Conservation (phyloP, 441 rosid species). For the Populus hybrid region DNA sequence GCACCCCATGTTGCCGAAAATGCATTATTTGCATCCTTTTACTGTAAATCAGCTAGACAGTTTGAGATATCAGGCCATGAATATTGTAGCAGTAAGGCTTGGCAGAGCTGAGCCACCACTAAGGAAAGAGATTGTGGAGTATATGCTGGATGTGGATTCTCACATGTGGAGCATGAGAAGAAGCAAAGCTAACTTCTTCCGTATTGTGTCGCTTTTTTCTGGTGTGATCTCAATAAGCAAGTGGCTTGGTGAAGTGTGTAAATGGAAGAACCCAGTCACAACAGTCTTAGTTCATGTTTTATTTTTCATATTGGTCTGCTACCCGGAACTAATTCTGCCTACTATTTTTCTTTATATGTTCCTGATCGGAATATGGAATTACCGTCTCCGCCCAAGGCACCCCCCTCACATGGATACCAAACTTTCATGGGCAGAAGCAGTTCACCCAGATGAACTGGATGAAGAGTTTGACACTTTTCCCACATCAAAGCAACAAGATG, state of each 20-base stretch:
- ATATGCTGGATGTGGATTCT: conserved; percentile 87
- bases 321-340: conserved; percentile 82
- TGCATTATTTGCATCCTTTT: conserved; percentile 90
- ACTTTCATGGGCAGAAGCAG: conserved; percentile 80
- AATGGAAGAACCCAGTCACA: conserved; percentile 85
- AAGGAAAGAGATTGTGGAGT: conserved; percentile 87
- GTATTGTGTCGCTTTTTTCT: conserved; percentile 63
- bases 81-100: conserved; percentile 74
- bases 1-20: conserved; percentile 79
- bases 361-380: conserved; percentile 85
- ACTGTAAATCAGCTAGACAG: conserved; percentile 81
- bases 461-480: conserved; percentile 94
- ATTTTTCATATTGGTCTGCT: conserved; percentile 63
- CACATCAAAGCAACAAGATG: conserved; percentile 56
- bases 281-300: conserved; percentile 69
- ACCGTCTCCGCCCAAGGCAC: conserved; percentile 66
- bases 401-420: conserved; percentile 90
- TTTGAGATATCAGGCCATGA: conserved; percentile 85
- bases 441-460: conserved; percentile 78
- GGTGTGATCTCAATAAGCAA: conserved; percentile 64
- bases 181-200: conserved; percentile 88
- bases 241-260: conserved; percentile 82
- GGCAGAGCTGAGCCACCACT: conserved; percentile 93
- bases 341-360: conserved; percentile 77
- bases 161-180: conserved; percentile 99